phyloP scores from a whole-genome alignment of 2,329 filamentous ascomycete species.

The Cercospora sojina region DNA sequence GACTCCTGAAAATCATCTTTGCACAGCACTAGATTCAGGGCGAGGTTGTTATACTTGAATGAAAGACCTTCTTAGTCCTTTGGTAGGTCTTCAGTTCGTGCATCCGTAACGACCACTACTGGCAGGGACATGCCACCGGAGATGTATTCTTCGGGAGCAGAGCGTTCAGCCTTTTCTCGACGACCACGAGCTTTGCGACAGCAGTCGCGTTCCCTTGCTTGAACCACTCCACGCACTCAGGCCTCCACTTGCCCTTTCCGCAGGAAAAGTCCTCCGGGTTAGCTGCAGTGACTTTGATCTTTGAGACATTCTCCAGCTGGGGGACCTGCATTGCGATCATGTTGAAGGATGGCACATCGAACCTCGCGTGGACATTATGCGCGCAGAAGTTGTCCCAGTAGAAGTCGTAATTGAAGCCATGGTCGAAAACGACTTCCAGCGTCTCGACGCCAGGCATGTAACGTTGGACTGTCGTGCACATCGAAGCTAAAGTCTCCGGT shows the following conservation, averaged over 20 bases:
- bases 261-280: no score
- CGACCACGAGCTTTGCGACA: neutral
- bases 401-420: neutral
- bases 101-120: no score
- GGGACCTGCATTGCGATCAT: neutral
- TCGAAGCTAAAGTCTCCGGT: neutral
- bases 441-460: neutral
- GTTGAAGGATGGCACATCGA: no score
- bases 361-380: neutral
- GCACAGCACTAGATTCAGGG: no score
- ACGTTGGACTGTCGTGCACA: neutral
- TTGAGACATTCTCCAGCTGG: neutral
- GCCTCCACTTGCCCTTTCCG: no score
- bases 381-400: neutral
- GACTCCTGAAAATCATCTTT: no score
- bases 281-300: neutral
- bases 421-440: neutral
- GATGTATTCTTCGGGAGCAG: neutral
- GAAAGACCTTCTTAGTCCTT: no score
- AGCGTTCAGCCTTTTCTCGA: neutral
- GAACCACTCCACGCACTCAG: neutral
- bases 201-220: neutral
- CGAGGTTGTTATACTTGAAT: no score
- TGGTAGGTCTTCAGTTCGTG: no score
- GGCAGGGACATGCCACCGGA: no score